A percentile compares a stretch with the other conserved stretches of the same genome.
These are phyloP conservation scores for Bipolaris sorokiniana DNA, from an alignment of 2,329 filamentous ascomycete genomes.

Conservation along the genomic window DNA sequence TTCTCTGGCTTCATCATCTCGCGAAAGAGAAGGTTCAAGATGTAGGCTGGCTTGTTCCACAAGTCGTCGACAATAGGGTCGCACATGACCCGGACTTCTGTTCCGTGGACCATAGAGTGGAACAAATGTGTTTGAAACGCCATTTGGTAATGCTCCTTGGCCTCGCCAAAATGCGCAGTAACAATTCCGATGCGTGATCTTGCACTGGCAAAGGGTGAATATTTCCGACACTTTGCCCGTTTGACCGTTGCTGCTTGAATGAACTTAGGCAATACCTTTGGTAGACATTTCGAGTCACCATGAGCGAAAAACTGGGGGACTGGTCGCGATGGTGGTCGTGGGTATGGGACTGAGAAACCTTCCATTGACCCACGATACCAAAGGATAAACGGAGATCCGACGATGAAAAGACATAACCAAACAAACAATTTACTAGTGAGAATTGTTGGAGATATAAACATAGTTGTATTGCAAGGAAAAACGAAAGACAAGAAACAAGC, in stretches of 20 bases:
- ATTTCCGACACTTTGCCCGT: constrained; percentile 23
- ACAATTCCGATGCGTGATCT: constrained; percentile 45
- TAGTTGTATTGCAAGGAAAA: background rate
- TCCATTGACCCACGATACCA: constrained; percentile 9
- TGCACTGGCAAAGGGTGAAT: constrained; percentile 19
- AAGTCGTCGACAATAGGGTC: constrained; percentile 51
- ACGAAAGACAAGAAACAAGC: background rate
- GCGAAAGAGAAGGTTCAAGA: constrained; percentile 48
- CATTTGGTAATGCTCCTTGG: constrained; percentile 49
- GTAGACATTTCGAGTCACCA: constrained; percentile 24
- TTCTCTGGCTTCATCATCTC: constrained; percentile 46
- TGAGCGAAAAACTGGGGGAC: constrained; percentile 22
- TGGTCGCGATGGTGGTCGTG: constrained; percentile 7
- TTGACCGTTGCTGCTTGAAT: constrained; percentile 18
- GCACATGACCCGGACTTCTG: constrained; percentile 52
- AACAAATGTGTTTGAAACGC: constrained; percentile 50
- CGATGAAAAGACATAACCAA: constrained; percentile 9
- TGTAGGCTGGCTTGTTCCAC: constrained; percentile 56
- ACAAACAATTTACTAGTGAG: constrained; percentile 9
- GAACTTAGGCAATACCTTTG: constrained; percentile 15
- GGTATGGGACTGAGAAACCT: constrained; percentile 15
- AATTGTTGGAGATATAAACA: constrained; percentile 1
- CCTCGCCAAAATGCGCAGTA: constrained; percentile 49
- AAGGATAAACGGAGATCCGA: constrained; percentile 13
- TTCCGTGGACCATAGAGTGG: constrained; percentile 44